Evolutionary conservation across 192 early-diverging fungal species (phyloP).

Genomic region (Hyaloraphidium curvatum): DNA sequence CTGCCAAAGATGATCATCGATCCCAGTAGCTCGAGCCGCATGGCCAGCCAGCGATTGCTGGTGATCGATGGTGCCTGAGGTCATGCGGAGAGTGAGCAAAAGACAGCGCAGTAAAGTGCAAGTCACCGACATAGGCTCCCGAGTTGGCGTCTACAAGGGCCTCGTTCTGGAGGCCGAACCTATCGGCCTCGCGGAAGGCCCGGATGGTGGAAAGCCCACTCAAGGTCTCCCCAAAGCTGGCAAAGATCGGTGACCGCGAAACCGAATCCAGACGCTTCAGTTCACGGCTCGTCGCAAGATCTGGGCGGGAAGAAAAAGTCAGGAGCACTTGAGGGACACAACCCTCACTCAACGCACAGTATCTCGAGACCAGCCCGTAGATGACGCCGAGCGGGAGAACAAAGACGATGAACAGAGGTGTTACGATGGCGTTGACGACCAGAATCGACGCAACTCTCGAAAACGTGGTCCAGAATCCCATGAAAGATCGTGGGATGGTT

Average conservation of each 20-base stretch:
- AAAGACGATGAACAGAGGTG: slow-evolving; percentile 23
- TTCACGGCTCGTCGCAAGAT: slow-evolving; percentile 31
- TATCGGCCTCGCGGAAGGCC: slow-evolving; percentile 27
- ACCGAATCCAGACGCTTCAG: slow-evolving; percentile 35
- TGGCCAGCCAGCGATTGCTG: slow-evolving; percentile 34
- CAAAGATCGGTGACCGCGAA: slow-evolving; percentile 30
- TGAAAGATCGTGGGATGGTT: neutral
- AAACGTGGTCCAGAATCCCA: neutral
- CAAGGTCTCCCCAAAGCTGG: slow-evolving; percentile 37
- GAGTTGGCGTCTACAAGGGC: slow-evolving; percentile 53
- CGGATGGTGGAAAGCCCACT: slow-evolving; percentile 31
- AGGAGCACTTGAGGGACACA: no score
- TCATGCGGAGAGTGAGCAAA: no score
- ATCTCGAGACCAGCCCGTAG: neutral
- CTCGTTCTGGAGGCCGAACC: slow-evolving; percentile 53
- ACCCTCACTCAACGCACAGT: neutral
- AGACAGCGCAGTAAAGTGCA: no score
- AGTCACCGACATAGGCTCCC: no score
- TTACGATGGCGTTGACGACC: slow-evolving; percentile 25
- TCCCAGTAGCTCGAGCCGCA: slow-evolving; percentile 20
- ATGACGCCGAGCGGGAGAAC: slow-evolving; percentile 19
- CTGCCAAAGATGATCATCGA: slow-evolving; percentile 64
- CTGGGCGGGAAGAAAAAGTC: slow-evolving; percentile 14
- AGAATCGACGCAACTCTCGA: slow-evolving; percentile 14
- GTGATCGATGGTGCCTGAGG: slow-evolving; percentile 45